phyloP scores from a whole-genome alignment of 2,329 filamentous ascomycete genomes.

The Sporothrix phasma region DNA sequence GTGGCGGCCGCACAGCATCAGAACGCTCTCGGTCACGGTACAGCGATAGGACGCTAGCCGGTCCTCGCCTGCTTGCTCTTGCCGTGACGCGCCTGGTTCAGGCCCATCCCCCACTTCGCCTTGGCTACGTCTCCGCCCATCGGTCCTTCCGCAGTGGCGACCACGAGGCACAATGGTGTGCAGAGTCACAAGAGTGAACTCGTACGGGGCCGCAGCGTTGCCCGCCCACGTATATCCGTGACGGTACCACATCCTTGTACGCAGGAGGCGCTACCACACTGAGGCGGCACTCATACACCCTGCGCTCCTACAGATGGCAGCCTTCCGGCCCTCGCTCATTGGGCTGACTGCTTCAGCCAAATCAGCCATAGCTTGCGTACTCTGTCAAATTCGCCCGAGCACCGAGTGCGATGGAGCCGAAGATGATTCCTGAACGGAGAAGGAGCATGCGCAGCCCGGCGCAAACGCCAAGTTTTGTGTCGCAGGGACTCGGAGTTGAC shows the following conservation, averaged over 20 bases:
- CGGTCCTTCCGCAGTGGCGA: too few relatives aligned
- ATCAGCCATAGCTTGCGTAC: slow-evolving; percentile 73
- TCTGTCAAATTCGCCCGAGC: slow-evolving; percentile 65
- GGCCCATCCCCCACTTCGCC: too few relatives aligned
- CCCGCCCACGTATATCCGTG: too few relatives aligned
- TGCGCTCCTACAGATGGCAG: slow-evolving; percentile 60
- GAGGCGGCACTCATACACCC: slow-evolving; percentile 61
- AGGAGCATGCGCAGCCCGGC: too few relatives aligned
- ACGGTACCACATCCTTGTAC: too few relatives aligned
- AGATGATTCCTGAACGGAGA: too few relatives aligned
- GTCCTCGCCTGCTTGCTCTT: slow-evolving; percentile 37
- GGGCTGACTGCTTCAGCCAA: slow-evolving; percentile 72
- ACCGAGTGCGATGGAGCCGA: slow-evolving; percentile 61
- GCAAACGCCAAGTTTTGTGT: slow-evolving; percentile 60
- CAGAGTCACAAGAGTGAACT: too few relatives aligned
- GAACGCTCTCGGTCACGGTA: slow-evolving; percentile 72
- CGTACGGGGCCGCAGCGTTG: slow-evolving; percentile 79
- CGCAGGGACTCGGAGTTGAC: slow-evolving; percentile 51
- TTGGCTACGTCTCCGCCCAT: too few relatives aligned
- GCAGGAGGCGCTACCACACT: too few relatives aligned
- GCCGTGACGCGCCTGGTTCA: too few relatives aligned
- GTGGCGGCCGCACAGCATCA: slow-evolving; percentile 78
- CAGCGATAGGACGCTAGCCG: slow-evolving; percentile 54
- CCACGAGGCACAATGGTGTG: slow-evolving; percentile 78
- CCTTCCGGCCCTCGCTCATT: slow-evolving; percentile 69